Percentiles rank a stretch among this genome's conserved stretches.
Evolutionary conservation across 2,329 filamentous ascomycete species (phyloP).

Genomic region (Claviceps sp.): DNA sequence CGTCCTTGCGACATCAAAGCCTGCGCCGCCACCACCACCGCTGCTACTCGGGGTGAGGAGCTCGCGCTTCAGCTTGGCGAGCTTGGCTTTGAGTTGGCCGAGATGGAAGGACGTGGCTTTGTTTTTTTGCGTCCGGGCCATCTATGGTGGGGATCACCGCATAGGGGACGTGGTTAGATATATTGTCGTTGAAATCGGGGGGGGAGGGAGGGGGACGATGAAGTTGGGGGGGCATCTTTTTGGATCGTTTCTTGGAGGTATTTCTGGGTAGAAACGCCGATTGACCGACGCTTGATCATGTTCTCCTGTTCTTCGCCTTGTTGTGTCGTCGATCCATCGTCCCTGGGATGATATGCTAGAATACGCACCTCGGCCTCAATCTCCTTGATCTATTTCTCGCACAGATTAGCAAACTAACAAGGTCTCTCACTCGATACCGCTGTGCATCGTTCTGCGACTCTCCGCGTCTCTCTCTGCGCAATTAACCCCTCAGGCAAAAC

Average conservation of each 20-base stretch:
- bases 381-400: constrained; percentile 65
- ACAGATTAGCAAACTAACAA: constrained; percentile 18
- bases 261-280: too few relatives aligned
- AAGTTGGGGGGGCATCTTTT: too few relatives aligned
- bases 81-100: constrained; percentile 93
- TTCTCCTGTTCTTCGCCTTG: neutral
- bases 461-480: neutral
- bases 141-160: constrained; percentile 33
- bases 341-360: neutral
- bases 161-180: neutral
- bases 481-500: too few relatives aligned
- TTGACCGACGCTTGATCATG: neutral
- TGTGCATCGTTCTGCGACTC: too few relatives aligned
- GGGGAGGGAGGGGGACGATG: too few relatives aligned
- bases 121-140: constrained; percentile 96
- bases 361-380: constrained; percentile 79
- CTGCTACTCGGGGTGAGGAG: constrained; percentile 61
- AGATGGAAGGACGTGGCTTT: constrained; percentile 90
- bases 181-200: neutral
- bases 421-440: too few relatives aligned
- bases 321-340: neutral
- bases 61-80: constrained; percentile 95
- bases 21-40: constrained; percentile 67
- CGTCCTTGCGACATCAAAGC: constrained; percentile 95
- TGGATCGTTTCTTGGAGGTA: too few relatives aligned